Conservation (phyloP, 225 moss, liverwort and hornwort species). For the Polytrichum formosum region DNA sequence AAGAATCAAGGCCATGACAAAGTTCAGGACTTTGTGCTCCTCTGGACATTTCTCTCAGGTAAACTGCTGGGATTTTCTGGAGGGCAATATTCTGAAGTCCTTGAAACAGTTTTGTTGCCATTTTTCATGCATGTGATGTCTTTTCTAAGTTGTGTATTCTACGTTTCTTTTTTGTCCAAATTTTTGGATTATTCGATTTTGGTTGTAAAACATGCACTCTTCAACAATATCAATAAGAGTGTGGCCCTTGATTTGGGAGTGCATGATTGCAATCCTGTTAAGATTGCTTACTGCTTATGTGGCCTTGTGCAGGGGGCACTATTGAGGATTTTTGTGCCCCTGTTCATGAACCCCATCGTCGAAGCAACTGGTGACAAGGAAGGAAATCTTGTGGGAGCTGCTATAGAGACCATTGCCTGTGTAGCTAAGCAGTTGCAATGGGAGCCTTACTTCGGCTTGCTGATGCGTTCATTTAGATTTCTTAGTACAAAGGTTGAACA, state of each 20-base stretch:
- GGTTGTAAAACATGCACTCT: too few relatives aligned
- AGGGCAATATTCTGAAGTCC: not conserved
- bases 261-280: not conserved
- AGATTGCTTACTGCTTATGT: not conserved
- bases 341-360: constrained; percentile 90
- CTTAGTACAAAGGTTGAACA: constrained; percentile 71
- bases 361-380: constrained; percentile 98
- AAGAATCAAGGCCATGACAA: constrained; percentile 90
- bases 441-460: constrained; percentile 85
- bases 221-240: not conserved
- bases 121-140: too few relatives aligned
- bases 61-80: not conserved
- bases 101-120: not conserved
- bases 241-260: not conserved
- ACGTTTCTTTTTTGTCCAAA: too few relatives aligned
- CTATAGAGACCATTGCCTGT: constrained; percentile 71
- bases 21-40: constrained; percentile 62
- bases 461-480: constrained; percentile 83
- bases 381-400: constrained; percentile 74
- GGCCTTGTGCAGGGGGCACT: constrained; percentile 59
- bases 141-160: too few relatives aligned
- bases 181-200: too few relatives aligned
- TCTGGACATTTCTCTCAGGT: constrained; percentile 78
- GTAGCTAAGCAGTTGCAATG: constrained; percentile 75
- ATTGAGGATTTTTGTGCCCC: constrained; percentile 78